phyloP scores from a whole-genome alignment of 2,329 filamentous ascomycete species.

The Aspergillus arachidicola region DNA sequence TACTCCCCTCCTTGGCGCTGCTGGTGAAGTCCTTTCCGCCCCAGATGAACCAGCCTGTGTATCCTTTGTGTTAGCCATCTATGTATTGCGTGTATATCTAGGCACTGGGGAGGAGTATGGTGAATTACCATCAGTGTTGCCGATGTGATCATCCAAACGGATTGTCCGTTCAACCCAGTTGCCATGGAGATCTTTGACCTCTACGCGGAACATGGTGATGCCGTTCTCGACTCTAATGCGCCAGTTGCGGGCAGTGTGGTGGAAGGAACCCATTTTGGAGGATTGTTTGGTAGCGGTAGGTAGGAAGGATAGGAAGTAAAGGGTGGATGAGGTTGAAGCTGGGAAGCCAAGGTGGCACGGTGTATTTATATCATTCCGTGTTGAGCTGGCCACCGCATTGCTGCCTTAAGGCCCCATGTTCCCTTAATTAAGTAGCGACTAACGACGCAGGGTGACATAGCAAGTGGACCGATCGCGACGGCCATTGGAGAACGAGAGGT shows the following conservation, averaged over 20 bases:
- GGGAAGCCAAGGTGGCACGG: not conserved
- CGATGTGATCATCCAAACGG: conserved; percentile 22
- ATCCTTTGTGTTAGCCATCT: not conserved
- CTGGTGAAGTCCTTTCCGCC: conserved; percentile 23
- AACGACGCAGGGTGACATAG: conserved; percentile 3
- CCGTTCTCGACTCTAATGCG: conserved; percentile 15
- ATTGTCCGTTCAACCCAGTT: conserved; percentile 12
- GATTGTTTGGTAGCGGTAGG: not conserved
- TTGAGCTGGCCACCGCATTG: not conserved
- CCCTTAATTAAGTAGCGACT: conserved; percentile 1
- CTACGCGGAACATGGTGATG: conserved; percentile 13
- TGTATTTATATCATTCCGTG: not conserved
- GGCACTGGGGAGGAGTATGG: not conserved
- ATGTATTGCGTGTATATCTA: not conserved
- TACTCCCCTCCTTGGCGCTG: conserved; percentile 12
- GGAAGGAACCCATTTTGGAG: conserved; percentile 20
- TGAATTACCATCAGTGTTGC: conserved; percentile 19
- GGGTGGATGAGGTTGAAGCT: not conserved
- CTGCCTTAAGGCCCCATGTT: not conserved
- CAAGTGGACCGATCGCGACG: not conserved
- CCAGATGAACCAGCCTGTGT: conserved; percentile 26
- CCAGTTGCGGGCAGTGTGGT: conserved; percentile 16
- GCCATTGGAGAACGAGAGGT: not conserved
- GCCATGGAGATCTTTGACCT: conserved; percentile 11
- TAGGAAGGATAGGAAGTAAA: too few relatives aligned